Base-by-base conservation (phyloP, 768 basidiomycete genomes). In the Melanogaster broomeanus region DNA sequence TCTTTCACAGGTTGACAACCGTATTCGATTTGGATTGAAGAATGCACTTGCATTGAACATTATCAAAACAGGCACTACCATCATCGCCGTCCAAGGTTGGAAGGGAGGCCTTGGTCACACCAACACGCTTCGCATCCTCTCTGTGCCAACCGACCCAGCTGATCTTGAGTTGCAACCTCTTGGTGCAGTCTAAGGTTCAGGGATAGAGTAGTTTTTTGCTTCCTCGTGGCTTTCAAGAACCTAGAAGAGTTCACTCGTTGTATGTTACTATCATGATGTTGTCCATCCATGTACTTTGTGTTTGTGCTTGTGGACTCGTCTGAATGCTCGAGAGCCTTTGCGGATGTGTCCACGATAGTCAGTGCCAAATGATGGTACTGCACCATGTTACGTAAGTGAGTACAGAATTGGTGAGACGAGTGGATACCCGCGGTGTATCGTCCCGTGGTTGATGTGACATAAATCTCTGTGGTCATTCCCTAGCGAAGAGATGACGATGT, bases 81-180 rank as follows among this genome's bases (percentile, higher is more conserved):
- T 99, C 64, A 78, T 98, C 56, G 96, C 96, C 43, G 89, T 99
- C 5, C 97, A 98, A 72, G 97, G 97, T n/a, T 99, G 96, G 96
- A 96, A 94, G 76, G 92, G 94, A 39, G 97, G 97, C 52, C 82
- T 97, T 40, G 95, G 94, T 28, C 93, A 97, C 74, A 95, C 93
- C 58, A 94, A 95, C 78, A 93, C 91, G 12, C 76, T 94, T 51
- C 87, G 92, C 44, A 81, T 94, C 55, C 72, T 94, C 60, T 83
- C 83, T 35, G 92, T 93, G 40, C 92, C 92, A 16, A 91, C 88
- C 21, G 89, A 93, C 61, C 55, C 71, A 30, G 88, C 87, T 45
- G 92, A 94, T 67, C 73, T 94, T 46, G 84, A 87, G 69, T 60
- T 85, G 71, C 86, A 90, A 67, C 80, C 84, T 30, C 73, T 83